phyloP scores from a whole-genome alignment of 2,329 filamentous ascomycete species.

The Waltergamsia citrina region DNA sequence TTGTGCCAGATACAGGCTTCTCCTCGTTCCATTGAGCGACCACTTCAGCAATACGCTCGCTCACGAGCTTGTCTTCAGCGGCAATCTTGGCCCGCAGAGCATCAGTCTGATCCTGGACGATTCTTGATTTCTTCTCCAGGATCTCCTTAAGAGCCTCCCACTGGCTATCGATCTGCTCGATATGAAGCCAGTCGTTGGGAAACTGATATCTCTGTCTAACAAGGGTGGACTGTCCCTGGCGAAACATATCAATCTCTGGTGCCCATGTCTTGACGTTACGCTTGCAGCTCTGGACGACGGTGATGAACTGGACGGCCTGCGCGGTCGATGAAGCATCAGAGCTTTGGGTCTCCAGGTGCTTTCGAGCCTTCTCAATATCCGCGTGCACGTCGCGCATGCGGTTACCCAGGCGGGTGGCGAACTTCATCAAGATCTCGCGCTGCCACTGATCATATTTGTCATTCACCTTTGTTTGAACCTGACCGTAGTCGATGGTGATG shows the following conservation, averaged over 20 bases:
- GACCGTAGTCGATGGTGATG: conserved; percentile 93
- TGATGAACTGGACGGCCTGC: conserved; percentile 97
- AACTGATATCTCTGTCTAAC: conserved; percentile 90
- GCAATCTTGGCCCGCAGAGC: conserved; percentile 89
- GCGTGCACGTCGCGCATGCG: conserved; percentile 89
- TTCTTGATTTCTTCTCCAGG: conserved; percentile 82
- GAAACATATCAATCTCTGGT: conserved; percentile 91
- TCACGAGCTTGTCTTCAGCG: conserved; percentile 86
- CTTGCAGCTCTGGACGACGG: conserved; percentile 92
- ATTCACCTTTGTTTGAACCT: conserved; percentile 97
- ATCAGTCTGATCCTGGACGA: conserved; percentile 94
- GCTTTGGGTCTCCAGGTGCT: conserved; percentile 84
- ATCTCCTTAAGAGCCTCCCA: conserved; percentile 93
- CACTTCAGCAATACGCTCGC: conserved; percentile 78
- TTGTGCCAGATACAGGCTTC: conserved; percentile 91
- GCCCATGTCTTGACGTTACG: conserved; percentile 90
- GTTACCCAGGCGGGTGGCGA: conserved; percentile 77
- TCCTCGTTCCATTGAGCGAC: conserved; percentile 87
- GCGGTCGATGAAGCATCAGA: conserved; percentile 92
- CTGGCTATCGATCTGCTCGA: conserved; percentile 92
- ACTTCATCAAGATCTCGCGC: conserved; percentile 90
- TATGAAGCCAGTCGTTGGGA: conserved; percentile 85
- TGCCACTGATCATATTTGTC: conserved; percentile 99
- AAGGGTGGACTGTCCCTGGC: conserved; percentile 88
- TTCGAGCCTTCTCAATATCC: conserved; percentile 83